A percentile compares a stretch with the other conserved stretches of the same genome.
Conservation (phyloP, 768 basidiomycete genomes). For the Pleurotus platypus region DNA sequence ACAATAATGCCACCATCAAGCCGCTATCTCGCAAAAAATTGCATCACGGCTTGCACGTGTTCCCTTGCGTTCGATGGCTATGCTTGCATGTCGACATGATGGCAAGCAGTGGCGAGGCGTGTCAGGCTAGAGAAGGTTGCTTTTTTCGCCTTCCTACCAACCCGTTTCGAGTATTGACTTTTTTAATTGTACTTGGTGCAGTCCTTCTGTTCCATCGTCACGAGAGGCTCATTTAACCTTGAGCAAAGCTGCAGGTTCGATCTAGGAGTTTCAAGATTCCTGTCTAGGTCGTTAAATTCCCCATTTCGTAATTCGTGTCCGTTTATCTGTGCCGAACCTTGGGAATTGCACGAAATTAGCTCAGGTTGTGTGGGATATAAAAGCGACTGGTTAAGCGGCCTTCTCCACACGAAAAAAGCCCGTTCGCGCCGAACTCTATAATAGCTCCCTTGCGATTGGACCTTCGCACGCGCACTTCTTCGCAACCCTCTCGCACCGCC, state of each 20-base stretch:
- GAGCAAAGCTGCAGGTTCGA: not conserved
- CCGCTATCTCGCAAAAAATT: not conserved
- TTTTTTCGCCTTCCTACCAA: too few species aligned
- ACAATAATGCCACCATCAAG: too few species aligned
- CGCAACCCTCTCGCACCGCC: too few species aligned
- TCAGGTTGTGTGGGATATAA: not conserved
- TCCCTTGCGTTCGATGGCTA: too few species aligned
- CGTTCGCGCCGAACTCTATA: too few species aligned
- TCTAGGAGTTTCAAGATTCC: not conserved
- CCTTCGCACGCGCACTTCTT: too few species aligned
- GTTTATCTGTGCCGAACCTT: not conserved
- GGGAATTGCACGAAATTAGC: not conserved
- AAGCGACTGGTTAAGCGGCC: not conserved
- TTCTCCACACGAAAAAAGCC: too few species aligned
- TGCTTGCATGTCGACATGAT: too few species aligned
- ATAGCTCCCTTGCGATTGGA: too few species aligned
- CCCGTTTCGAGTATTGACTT: not conserved
- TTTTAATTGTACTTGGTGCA: not conserved
- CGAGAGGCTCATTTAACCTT: not conserved
- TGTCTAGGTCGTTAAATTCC: conserved; percentile 3
- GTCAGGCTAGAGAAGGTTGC: too few species aligned
- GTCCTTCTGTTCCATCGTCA: not conserved
- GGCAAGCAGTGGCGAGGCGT: too few species aligned
- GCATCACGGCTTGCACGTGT: not conserved
- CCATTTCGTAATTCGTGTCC: conserved; percentile 3